These are phyloP conservation scores for Emericellopsis terricola DNA, from an alignment of 495 filamentous ascomycete genomes.

Conservation along the genomic window DNA sequence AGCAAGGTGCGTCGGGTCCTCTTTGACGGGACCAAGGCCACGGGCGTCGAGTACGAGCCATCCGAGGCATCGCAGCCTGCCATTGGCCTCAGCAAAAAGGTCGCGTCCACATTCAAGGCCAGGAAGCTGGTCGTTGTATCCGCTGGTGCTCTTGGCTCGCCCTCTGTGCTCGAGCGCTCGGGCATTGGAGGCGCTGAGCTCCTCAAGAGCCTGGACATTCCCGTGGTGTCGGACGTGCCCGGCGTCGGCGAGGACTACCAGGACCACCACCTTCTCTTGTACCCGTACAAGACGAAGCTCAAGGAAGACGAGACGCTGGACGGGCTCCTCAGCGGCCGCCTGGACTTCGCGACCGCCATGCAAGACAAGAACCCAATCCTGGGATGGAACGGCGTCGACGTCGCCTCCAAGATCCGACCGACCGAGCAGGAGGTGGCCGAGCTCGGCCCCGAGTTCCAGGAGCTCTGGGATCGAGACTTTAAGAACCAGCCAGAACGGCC, in stretches of 20 bases:
- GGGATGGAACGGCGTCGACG: conserved; percentile 29
- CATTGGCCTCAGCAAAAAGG: neutral
- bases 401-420: conserved; percentile 22
- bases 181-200: conserved; percentile 30
- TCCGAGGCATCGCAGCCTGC: conserved; percentile 11
- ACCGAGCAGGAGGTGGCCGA: conserved; percentile 19
- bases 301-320: conserved; percentile 18
- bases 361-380: conserved; percentile 13
- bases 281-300: conserved; percentile 13
- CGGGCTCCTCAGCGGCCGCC: conserved; percentile 8
- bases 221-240: conserved; percentile 18
- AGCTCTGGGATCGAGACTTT: conserved; percentile 26
- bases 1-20: conserved; percentile 31
- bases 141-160: conserved; percentile 36
- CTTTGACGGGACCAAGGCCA: conserved; percentile 27
- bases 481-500: conserved; percentile 18
- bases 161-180: conserved; percentile 41
- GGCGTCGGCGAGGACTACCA: conserved; percentile 32
- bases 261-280: conserved; percentile 24
- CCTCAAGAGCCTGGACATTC: conserved; percentile 16
- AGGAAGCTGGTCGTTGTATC: conserved; percentile 37
- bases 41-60: conserved; percentile 21
- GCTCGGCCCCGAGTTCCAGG: conserved; percentile 22
- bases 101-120: conserved; percentile 20
- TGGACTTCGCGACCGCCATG: conserved; percentile 8